These are phyloP conservation scores for Lepiota venenata DNA, from an alignment of 768 basidiomycete species.

Conservation along the genomic window DNA sequence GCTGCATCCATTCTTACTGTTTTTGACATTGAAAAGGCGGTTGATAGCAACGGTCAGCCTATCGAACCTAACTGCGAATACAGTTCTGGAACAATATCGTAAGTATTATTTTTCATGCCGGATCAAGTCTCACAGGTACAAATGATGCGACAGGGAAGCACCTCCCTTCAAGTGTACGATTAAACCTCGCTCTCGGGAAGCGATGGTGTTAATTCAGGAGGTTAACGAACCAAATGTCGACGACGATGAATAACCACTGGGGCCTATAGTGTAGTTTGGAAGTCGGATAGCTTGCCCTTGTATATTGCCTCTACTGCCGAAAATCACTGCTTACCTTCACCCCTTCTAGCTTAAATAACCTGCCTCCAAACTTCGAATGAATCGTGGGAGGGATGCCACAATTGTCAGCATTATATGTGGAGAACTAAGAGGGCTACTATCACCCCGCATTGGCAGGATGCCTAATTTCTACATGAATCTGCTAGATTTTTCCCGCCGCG, in stretches of 20 bases:
- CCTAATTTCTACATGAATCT: no score
- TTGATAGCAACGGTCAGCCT: slow-evolving; percentile 11
- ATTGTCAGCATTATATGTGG: no score
- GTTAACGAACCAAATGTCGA: neutral
- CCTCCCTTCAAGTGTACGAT: neutral
- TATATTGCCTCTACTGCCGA: no score
- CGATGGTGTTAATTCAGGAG: neutral
- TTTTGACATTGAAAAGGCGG: slow-evolving; percentile 27
- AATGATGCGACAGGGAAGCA: neutral
- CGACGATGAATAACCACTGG: neutral
- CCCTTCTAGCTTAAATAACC: no score
- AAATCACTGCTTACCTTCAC: no score
- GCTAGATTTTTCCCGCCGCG: no score
- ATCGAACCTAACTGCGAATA: slow-evolving; percentile 23
- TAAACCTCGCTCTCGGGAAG: slow-evolving; percentile 1
- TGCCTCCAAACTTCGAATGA: no score
- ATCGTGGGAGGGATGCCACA: no score
- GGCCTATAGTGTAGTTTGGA: no score
- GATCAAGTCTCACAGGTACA: neutral
- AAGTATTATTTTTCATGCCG: neutral
- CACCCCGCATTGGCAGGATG: no score
- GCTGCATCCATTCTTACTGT: slow-evolving; percentile 29
- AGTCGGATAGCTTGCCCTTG: no score
- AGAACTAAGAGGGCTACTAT: no score
- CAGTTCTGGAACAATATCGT: slow-evolving; percentile 24